A percentile compares a stretch with the other conserved stretches of the same genome.
Conservation (phyloP, 2,329 filamentous ascomycete genomes). For the Trichoderma koningii region DNA sequence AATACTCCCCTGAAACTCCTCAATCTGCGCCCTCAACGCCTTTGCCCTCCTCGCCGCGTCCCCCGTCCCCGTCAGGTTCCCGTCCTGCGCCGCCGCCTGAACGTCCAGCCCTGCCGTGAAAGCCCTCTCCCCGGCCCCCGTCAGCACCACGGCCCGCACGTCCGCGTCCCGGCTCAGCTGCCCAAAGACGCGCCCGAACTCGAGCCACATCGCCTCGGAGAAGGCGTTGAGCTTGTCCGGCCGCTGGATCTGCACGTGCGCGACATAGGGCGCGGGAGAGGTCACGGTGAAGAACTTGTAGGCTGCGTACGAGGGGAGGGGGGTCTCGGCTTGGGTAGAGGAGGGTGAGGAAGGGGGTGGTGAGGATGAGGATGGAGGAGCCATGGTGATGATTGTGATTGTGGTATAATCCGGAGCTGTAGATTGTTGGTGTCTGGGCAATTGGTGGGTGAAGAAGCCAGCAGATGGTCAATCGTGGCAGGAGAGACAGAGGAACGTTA, state of each 20-base stretch:
- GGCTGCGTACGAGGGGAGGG: slow-evolving; percentile 44
- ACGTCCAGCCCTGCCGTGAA: slow-evolving; percentile 90
- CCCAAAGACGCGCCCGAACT: slow-evolving; percentile 72
- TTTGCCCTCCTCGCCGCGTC: slow-evolving; percentile 69
- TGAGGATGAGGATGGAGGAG: slow-evolving; percentile 1
- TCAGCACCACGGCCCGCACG: slow-evolving; percentile 76
- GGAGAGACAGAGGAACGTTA: too few relatives aligned
- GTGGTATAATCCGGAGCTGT: neutral
- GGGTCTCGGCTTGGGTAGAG: slow-evolving; percentile 13
- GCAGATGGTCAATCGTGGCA: too few relatives aligned
- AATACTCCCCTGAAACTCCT: slow-evolving; percentile 80
- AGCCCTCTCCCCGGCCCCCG: slow-evolving; percentile 77
- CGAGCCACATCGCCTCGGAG: slow-evolving; percentile 80
- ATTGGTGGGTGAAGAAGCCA: neutral
- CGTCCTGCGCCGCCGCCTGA: slow-evolving; percentile 62
- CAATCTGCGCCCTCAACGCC: slow-evolving; percentile 66
- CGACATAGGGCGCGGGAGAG: slow-evolving; percentile 71
- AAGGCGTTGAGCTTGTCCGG: slow-evolving; percentile 88
- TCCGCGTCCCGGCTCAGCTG: slow-evolving; percentile 70
- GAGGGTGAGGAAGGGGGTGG: slow-evolving; percentile 12
- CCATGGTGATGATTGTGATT: too few relatives aligned
- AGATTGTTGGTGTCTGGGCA: neutral
- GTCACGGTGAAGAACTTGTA: slow-evolving; percentile 73
- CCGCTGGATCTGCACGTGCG: slow-evolving; percentile 91
- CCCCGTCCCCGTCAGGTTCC: slow-evolving; percentile 42